Percentiles rank a stretch among this genome's conserved stretches.
Conservation (phyloP, 2,329 filamentous ascomycete genomes). For the Rutstroemia sp. region DNA sequence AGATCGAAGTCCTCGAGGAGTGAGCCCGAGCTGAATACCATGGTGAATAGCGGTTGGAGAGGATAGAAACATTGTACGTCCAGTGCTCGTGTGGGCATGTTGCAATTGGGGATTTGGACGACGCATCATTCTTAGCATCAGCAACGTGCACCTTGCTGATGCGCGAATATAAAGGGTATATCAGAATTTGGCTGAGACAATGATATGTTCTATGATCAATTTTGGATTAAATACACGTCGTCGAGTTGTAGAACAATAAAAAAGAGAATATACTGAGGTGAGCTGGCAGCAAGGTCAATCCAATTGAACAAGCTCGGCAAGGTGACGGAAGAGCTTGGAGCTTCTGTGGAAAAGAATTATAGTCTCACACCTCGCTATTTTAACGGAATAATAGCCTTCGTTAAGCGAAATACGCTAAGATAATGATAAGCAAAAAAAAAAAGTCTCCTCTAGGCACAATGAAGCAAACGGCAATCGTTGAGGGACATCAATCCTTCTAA, state of each 20-base stretch:
- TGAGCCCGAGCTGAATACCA: neutral
- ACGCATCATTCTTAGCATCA: neutral
- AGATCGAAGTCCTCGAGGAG: neutral
- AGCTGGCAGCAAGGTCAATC: neutral
- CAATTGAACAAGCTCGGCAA: neutral
- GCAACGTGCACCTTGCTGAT: constrained; percentile 7
- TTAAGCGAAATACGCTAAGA: constrained; percentile 7
- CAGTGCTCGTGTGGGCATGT: too few species aligned
- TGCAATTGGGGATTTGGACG: too few species aligned
- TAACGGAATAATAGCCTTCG: neutral
- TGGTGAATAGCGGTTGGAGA: too few species aligned
- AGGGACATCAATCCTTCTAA: too few species aligned
- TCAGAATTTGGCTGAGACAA: neutral
- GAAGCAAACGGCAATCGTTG: neutral
- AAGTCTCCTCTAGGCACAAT: neutral
- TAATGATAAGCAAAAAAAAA: constrained; percentile 9
- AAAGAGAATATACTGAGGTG: neutral
- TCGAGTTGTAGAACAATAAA: neutral
- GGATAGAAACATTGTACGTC: too few species aligned
- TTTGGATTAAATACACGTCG: constrained; percentile 5
- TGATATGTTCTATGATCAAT: neutral
- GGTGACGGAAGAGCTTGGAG: neutral
- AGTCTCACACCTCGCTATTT: neutral
- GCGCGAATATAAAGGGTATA: neutral
- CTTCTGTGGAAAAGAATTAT: neutral